A percentile compares a stretch with the other conserved stretches of the same genome.
Evolutionary conservation across 2,329 filamentous ascomycete species (phyloP).

Genomic region (Biscogniauxia mediterranea): DNA sequence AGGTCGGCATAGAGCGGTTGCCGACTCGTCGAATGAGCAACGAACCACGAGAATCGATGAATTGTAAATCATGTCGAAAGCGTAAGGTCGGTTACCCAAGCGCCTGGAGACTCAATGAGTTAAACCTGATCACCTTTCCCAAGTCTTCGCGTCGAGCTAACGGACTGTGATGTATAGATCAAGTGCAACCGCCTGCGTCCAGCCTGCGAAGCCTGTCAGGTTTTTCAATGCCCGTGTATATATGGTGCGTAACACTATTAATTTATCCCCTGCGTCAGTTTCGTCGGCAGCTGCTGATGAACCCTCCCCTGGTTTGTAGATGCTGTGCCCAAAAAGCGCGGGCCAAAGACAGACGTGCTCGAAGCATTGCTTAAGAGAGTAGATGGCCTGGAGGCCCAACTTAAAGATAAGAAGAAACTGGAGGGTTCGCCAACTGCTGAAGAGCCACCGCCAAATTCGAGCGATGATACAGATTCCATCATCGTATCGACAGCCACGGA

Average conservation of each 20-base stretch:
- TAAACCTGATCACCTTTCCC: slow-evolving; percentile 5
- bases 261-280: slow-evolving; percentile 3
- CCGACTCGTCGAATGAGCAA: slow-evolving; percentile 68
- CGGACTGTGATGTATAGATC: slow-evolving; percentile 56
- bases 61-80: slow-evolving; percentile 92
- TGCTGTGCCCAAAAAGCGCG: slow-evolving; percentile 84
- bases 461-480: slow-evolving; percentile 27
- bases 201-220: slow-evolving; percentile 83
- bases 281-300: slow-evolving; percentile 16
- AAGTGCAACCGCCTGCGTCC: slow-evolving; percentile 86
- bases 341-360: slow-evolving; percentile 85
- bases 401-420: slow-evolving; percentile 64
- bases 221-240: slow-evolving; percentile 84
- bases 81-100: slow-evolving; percentile 64
- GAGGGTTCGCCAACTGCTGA: slow-evolving; percentile 40
- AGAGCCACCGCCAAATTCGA: slow-evolving; percentile 26
- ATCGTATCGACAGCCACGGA: slow-evolving; percentile 19
- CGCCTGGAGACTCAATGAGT: slow-evolving; percentile 2
- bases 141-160: slow-evolving; percentile 19
- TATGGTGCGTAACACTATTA: slow-evolving; percentile 62
- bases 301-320: slow-evolving; percentile 48
- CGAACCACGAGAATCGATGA: slow-evolving; percentile 82
- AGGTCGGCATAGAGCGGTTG: slow-evolving; percentile 78
- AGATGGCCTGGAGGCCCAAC: slow-evolving; percentile 76
- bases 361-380: slow-evolving; percentile 82